Evolutionary conservation across 2,329 filamentous ascomycete species (phyloP), one percentile per base, ranked within the genome.

Genomic region (Colletotrichum magnum): DNA sequence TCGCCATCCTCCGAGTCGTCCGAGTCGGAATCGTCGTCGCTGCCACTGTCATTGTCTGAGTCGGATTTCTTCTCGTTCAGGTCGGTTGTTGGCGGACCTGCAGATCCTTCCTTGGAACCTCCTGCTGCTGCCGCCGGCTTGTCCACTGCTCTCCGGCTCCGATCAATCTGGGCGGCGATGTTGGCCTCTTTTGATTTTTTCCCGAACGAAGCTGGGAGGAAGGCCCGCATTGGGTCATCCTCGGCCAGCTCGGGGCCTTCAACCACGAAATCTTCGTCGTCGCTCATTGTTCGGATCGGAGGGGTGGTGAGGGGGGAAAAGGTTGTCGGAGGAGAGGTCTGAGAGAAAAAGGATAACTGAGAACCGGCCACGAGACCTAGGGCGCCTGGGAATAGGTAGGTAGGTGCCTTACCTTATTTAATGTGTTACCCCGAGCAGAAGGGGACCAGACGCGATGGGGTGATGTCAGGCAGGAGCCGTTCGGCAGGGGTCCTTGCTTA

Each of bases 161-260:
- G 89, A 75, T 95, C 90, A 73, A 98, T 92, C 81, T 97, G 95
- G 65, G 91, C 91, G 61, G 90, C 88, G 72, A 95, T 86, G 79
- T 97, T 90, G 74, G 93, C 85, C 72, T 91, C 89, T 74, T 89
- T 91, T 45, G 90, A 87, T 78, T 93, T 92, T 79, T 95, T 97
- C 60, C 95, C 95, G 78, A 98, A 98, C 0, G 93, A 89, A 2
- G 90, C 86, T 0, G 95, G 95, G 70, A 98, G 83, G 77, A 94
- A 97, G 58, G 89, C 87, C 76, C 91, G 88, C 85, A 95, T 88
- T 48, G 91, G 90, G 72, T 94, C 92, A 77, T 94, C 89, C 21
- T 82, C 83, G 41, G 86, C 85, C 70, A 91, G 75, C 41, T 85
- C 83, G 18, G 87, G 84, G 26, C 77, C 81, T 74, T 90, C 88